These are phyloP conservation scores for Truncatella angustata DNA, from an alignment of 2,329 filamentous ascomycete genomes.

Conservation along the genomic window DNA sequence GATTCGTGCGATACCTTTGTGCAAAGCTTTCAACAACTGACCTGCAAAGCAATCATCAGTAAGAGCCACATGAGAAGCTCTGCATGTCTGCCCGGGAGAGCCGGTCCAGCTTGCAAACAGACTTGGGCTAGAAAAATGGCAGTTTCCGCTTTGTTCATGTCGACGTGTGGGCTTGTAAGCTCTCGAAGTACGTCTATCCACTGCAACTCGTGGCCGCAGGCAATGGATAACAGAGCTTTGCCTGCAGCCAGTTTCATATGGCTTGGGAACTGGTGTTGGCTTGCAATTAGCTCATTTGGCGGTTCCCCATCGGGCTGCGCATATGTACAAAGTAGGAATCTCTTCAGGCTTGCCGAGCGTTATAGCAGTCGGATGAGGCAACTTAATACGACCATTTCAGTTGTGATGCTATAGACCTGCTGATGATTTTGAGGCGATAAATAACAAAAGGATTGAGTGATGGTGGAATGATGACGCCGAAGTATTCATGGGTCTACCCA, in stretches of 20 bases:
- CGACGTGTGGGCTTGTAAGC: neutral
- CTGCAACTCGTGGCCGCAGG: neutral
- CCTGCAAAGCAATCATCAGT: neutral
- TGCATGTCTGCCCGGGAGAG: neutral
- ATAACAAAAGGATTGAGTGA: too few relatives aligned
- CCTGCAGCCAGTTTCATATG: constrained; percentile 4
- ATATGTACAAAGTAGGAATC: neutral
- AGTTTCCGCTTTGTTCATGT: constrained; percentile 1
- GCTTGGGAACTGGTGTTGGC: neutral
- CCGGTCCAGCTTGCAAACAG: constrained; percentile 1
- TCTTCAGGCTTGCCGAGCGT: neutral
- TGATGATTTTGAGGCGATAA: too few relatives aligned
- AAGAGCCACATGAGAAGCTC: neutral
- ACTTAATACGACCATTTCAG: neutral
- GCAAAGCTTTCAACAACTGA: neutral
- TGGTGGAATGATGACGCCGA: too few relatives aligned
- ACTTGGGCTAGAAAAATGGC: constrained; percentile 2
- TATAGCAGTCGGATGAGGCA: neutral
- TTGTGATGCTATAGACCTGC: too few relatives aligned
- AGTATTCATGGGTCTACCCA: too few relatives aligned
- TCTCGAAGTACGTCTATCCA: constrained; percentile 1
- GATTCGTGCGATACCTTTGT: neutral
- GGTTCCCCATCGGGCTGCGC: neutral
- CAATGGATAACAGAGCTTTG: neutral
- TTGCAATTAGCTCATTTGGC: neutral